phyloP scores from a whole-genome alignment of 768 basidiomycete genomes.

The Hygrophoropsis aurantiaca region DNA sequence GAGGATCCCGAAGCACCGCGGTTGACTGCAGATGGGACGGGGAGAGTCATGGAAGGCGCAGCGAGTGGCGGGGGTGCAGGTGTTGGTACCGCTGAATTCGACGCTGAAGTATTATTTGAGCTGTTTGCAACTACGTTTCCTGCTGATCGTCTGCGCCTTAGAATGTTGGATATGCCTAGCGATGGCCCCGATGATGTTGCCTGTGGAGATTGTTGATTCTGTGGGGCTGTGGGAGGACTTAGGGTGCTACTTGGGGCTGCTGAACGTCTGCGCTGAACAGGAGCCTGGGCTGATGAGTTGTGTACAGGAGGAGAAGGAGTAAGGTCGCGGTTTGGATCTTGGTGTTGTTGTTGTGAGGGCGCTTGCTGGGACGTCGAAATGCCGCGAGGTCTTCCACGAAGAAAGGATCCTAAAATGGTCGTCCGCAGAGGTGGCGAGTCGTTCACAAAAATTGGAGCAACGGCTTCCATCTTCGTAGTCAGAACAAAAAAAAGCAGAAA shows the following conservation, averaged over 20 bases:
- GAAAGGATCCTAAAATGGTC: conserved; percentile 71
- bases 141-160: conserved; percentile 65
- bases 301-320: conserved; percentile 23
- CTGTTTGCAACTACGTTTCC: conserved; percentile 43
- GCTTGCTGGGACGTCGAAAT: conserved; percentile 55
- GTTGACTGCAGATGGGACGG: conserved; percentile 16
- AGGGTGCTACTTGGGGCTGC: conserved; percentile 37
- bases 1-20: conserved; percentile 6
- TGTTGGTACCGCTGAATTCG: conserved; percentile 1
- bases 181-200: conserved; percentile 20
- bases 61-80: conserved; percentile 15
- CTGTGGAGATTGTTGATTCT: conserved; percentile 28
- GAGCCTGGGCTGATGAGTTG: conserved; percentile 40
- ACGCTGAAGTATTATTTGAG: conserved; percentile 10
- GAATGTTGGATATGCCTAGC: conserved; percentile 59
- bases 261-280: conserved; percentile 37
- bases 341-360: conserved; percentile 29
- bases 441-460: conserved; percentile 9
- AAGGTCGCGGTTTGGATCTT: conserved; percentile 19
- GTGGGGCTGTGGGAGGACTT: conserved; percentile 36
- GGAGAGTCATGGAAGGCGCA: conserved; percentile 17
- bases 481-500: too few relatives aligned
- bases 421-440: conserved; percentile 44
- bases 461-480: conserved; percentile 10
- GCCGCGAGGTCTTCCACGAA: conserved; percentile 69